Base-by-base conservation (phyloP, 257 asterid genomes). In the Pogostemon cablin region DNA sequence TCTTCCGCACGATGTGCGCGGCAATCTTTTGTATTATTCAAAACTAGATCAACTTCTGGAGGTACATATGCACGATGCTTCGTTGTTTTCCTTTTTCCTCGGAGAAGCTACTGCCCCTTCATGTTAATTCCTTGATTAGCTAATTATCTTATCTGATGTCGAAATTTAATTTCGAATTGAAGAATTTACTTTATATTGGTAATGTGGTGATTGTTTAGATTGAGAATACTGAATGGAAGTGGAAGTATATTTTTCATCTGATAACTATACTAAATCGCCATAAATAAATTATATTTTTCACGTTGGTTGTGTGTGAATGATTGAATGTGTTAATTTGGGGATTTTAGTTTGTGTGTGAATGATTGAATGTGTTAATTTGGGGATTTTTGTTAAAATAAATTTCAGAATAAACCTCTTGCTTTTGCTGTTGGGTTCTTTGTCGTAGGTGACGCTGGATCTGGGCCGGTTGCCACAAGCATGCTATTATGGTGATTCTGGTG, bases 401-500 rank as follows among this genome's bases (percentile, higher is more conserved):
- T 53, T 53, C 48, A 50, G 52, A 56, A 34, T 9, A 47, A 68
- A 37, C 9, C 6, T 15, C 15, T 32, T 56, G 42, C 60, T 5
- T 54, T 46, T 66, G 55, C 40, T 65, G 71, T 62, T 25, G 32
- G 32, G 32, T 25, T 25, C 32, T 25, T 25, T 25, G 32, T 25
- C 35, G 56, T 69, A 90, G 97, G 92, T 90, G 72, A 83, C 83
- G 37, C 34, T 90, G 88, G 96, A 88, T 80, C 73, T 90, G 65
- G 97, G 97, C 9, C 82, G 95, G 68, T 78, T 76, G 25, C 97
- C 97, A 9, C 92, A 86, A 53, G 96, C 93, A 67, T 80, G 77
- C 75, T 88, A 85, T 78, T 71, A 77, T 41, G 90, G 84, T 67
- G 81, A 78, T 82, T 67, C 79, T 69, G 78, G 81, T 32, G 77